Evolutionary conservation across 176 grass and related monocot genomes (phyloP).

Genomic region (Carex myosuroides): DNA sequence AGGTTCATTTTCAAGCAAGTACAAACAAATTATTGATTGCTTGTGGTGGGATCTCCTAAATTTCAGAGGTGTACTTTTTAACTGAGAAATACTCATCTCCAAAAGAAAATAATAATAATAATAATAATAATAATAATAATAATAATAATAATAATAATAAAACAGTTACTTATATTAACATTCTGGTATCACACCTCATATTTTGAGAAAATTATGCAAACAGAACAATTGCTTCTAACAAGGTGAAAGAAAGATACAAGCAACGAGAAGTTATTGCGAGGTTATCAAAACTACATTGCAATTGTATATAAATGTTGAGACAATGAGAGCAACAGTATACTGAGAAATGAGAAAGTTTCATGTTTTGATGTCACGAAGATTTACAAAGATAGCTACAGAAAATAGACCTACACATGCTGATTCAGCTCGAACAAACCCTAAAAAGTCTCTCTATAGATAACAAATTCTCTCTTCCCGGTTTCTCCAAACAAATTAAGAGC

Average conservation of each 20-base stretch:
- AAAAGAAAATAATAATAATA: neutral
- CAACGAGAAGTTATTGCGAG: neutral
- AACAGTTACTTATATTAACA: neutral
- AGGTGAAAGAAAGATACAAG: neutral
- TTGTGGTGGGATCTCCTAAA: neutral
- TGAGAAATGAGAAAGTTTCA: conserved; percentile 23
- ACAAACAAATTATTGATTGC: neutral
- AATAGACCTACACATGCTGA: conserved; percentile 21
- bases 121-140: neutral
- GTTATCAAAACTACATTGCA: conserved; percentile 1
- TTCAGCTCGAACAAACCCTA: conserved; percentile 16
- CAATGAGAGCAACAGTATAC: conserved; percentile 6
- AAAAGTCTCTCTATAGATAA: conserved; percentile 4
- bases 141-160: neutral
- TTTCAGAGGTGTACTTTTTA: neutral
- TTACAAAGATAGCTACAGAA: conserved; percentile 24
- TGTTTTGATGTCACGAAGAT: conserved; percentile 26
- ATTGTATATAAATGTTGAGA: conserved; percentile 6
- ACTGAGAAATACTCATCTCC: neutral
- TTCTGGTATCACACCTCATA: neutral
- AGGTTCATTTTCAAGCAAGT: neutral
- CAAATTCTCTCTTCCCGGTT: neutral
- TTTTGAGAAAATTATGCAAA: neutral
- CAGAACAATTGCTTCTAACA: too few species aligned
- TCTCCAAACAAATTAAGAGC: neutral